phyloP scores from a whole-genome alignment of 495 filamentous ascomycete genomes.

The Penicillium samsonianum region DNA sequence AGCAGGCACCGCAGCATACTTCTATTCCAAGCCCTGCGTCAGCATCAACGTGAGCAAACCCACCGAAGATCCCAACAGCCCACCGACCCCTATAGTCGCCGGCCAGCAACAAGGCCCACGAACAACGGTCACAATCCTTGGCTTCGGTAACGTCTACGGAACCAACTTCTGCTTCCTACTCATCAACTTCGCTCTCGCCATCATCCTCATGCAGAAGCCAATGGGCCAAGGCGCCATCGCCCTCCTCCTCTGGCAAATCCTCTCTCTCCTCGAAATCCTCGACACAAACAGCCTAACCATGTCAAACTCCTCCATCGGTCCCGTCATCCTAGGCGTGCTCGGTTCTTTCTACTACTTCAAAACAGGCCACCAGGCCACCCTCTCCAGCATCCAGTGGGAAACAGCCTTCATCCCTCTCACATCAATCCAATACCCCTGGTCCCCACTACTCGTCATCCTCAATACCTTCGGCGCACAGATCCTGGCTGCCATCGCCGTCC shows the following conservation, averaged over 20 bases:
- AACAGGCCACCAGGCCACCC: constrained; percentile 91
- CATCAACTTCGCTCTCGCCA: constrained; percentile 69
- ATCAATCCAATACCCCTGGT: constrained; percentile 85
- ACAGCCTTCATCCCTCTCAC: constrained; percentile 88
- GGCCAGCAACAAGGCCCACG: constrained; percentile 33
- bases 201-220: constrained; percentile 85
- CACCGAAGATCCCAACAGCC: constrained; percentile 32
- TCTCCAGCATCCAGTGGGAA: constrained; percentile 94
- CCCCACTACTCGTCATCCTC: constrained; percentile 73
- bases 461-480: constrained; percentile 93
- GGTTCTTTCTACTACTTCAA: constrained; percentile 96
- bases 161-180: constrained; percentile 87
- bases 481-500: constrained; percentile 73
- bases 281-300: constrained; percentile 68
- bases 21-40: constrained; percentile 75
- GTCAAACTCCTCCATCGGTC: constrained; percentile 71
- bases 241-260: constrained; percentile 78
- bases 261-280: constrained; percentile 84
- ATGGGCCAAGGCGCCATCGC: constrained; percentile 87
- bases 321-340: constrained; percentile 78
- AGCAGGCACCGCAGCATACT: constrained; percentile 68
- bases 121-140: constrained; percentile 74
- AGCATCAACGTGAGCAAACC: constrained; percentile 51
- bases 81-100: constrained; percentile 36
- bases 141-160: constrained; percentile 90